Percentiles rank a stretch among this genome's conserved stretches.
Conservation (phyloP, 2,329 filamentous ascomycete species). For the Chrysoporthe austroafricana region DNA sequence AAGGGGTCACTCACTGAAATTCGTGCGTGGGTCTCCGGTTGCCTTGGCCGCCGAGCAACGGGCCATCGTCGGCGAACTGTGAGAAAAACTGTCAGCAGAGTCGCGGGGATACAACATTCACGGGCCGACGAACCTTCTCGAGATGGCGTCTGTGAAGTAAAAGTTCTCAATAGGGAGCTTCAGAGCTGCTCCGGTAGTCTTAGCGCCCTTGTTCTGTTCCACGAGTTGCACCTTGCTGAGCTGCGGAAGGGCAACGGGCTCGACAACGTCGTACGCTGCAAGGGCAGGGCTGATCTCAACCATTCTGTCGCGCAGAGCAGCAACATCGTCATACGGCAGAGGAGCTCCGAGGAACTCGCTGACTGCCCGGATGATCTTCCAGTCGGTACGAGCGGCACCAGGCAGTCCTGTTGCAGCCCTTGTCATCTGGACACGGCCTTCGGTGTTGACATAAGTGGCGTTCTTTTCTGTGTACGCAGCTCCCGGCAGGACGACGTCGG, state of each 20-base stretch:
- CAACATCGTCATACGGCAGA: conserved; percentile 91
- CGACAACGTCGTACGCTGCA: conserved; percentile 86
- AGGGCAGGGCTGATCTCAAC: conserved; percentile 91
- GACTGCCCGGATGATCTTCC: conserved; percentile 95
- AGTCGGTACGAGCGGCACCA: conserved; percentile 90
- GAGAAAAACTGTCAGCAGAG: conserved; percentile 22
- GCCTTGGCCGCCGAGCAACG: conserved; percentile 94
- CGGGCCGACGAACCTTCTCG: conserved; percentile 73
- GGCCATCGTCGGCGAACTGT: conserved; percentile 95
- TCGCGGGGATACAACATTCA: background rate
- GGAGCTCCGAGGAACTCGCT: conserved; percentile 89
- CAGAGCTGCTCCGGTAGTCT: conserved; percentile 72
- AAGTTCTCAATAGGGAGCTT: conserved; percentile 93
- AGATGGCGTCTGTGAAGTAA: conserved; percentile 97
- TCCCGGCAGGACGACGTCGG: conserved; percentile 90
- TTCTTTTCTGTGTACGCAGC: conserved; percentile 97
- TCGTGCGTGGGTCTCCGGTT: conserved; percentile 75
- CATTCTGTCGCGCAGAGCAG: conserved; percentile 89
- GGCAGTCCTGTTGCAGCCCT: conserved; percentile 86
- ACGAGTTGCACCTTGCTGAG: conserved; percentile 94
- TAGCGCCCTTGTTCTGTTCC: conserved; percentile 90
- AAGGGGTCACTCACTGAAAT: conserved; percentile 54
- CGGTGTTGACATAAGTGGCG: conserved; percentile 96
- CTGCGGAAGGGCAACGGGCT: conserved; percentile 73
- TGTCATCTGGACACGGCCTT: conserved; percentile 93